phyloP scores from a whole-genome alignment of 805 yeast genomes.

The Candida germanica region DNA sequence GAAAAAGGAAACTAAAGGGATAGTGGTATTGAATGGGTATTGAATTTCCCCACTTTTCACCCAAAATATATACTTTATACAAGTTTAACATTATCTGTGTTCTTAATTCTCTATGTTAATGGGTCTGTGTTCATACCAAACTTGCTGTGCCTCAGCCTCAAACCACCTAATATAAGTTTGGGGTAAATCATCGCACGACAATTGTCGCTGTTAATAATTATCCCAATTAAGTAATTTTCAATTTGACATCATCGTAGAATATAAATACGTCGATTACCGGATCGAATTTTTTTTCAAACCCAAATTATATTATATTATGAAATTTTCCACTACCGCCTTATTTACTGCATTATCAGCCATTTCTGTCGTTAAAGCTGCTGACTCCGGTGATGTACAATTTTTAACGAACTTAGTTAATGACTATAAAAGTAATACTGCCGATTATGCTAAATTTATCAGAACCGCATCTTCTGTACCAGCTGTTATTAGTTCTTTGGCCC shows the following conservation, averaged over 20 bases:
- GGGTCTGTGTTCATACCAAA: not conserved
- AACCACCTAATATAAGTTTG: no score
- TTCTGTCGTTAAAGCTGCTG: conserved; percentile 19
- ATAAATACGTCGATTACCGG: conserved; percentile 3
- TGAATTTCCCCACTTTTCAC: no score
- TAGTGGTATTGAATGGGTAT: no score
- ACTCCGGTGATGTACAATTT: conserved; percentile 19
- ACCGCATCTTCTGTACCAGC: conserved; percentile 29
- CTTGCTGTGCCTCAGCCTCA: not conserved
- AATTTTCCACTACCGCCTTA: conserved; percentile 1
- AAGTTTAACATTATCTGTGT: no score
- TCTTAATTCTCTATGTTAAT: no score
- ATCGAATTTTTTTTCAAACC: not conserved
- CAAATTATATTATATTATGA: conserved; percentile 1
- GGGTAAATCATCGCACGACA: conserved; percentile 8
- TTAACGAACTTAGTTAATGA: conserved; percentile 36
- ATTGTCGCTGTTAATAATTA: conserved; percentile 1
- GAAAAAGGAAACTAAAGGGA: no score
- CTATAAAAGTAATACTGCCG: conserved; percentile 21
- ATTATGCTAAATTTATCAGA: conserved; percentile 25
- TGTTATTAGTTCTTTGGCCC: conserved; percentile 27
- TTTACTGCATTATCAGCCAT: conserved; percentile 11
- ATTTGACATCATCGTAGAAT: not conserved
- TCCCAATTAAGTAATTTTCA: conserved; percentile 7
- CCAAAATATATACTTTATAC: no score